Evolutionary conservation across 2,329 filamentous ascomycete genomes (phyloP), one percentile per base, ranked within the genome.

Genomic region (Sporothrix sp.): DNA sequence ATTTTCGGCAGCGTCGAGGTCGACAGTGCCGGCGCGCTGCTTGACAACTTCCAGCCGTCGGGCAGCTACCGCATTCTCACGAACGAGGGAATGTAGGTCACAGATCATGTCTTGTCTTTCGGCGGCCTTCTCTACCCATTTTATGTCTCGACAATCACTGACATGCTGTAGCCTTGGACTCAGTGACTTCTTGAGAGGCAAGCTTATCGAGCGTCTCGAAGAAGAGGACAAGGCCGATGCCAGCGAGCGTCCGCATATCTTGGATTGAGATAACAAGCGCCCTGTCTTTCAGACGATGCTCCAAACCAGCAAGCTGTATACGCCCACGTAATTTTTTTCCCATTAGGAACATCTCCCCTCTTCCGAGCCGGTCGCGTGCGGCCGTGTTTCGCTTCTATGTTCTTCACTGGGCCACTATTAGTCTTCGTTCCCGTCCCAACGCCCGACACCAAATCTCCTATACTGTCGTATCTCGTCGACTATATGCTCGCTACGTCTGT

Each of bases 1-100:
- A 85, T 85, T 33, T 68, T 85, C 49, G 82, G 81, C 33, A 84
- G 81, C 56, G 71, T 85, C 36, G 76, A 84, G 60, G 81, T 85
- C 5, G 71, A 83, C 60, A 71, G 69, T 2, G 56, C 65, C 7
- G 82, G 82, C 0, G 35, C 36, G 2, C 25, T 56, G 6, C 52
- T 56, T 10, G 50, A 55, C 42, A 57, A 55, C 47, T 60, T 59
- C 28, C 58, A 60, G 47, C 39, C 53, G 1, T 59, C 57, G 1
- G 58, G 58, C 9, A 60, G 54, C 14, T 84, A 83, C 61, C 74
- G 81, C 33, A 68, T 83, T 27, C 59, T 84, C 47, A 84, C 81
- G 1, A 79, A 80, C 47, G 74, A 83, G 64, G 81, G 81, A 61
- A 79, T 84, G 79, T 83, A 63, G 77, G 80, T 76, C 16, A 14